Base-by-base conservation (phyloP, 768 basidiomycete genomes). In the Lyophyllum atratum region DNA sequence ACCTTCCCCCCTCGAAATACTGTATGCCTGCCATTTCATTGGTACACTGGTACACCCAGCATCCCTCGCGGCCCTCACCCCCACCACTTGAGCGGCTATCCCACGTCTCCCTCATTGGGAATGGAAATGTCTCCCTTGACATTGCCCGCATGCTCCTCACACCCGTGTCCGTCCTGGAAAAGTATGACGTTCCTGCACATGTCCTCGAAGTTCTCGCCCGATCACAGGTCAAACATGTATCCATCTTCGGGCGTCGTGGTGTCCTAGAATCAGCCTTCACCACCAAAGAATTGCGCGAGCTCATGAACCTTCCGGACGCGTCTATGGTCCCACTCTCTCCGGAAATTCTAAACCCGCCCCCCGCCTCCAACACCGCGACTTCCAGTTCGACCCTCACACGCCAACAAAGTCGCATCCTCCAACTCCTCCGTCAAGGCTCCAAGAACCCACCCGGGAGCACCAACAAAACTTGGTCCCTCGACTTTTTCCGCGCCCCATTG, bases 11-110 rank as follows among this genome's bases (percentile, higher is more conserved):
- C 66, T 75, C 70, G 42, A 61, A 64, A 14, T 65, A 69, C 74
- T 74, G 90, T 81, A 69, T 87, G 2, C 85, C 93, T 1, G 94
- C 95, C 0, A 78, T 97, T 3, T 85, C 84, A 0, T 73, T 99
- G 42, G 95, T 99, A 1, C 91, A 95, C 62, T 98, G 95, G 95
- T 98, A 99, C 75, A 98, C 96, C 12, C 87, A 83, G 46, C 94
- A 98, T 69, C 95, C 95, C 1, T 85, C 85, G 9, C 75, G 77
- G 10, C 78, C 82, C 0, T 68, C 80, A 0, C 78, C 89, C 0
- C 86, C 89, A 1, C 76, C 86, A 0, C 80, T 94, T 1, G 83
- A 91, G 28, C 80, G 80, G 39, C 72, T 84, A 3, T 68, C 78
- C 2, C 90, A 95, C 62, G 85, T 95, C 26, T 85, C 92, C 1